These are phyloP conservation scores for Escovopsis sp. DNA, from an alignment of 2,329 filamentous ascomycete species.

Conservation along the genomic window DNA sequence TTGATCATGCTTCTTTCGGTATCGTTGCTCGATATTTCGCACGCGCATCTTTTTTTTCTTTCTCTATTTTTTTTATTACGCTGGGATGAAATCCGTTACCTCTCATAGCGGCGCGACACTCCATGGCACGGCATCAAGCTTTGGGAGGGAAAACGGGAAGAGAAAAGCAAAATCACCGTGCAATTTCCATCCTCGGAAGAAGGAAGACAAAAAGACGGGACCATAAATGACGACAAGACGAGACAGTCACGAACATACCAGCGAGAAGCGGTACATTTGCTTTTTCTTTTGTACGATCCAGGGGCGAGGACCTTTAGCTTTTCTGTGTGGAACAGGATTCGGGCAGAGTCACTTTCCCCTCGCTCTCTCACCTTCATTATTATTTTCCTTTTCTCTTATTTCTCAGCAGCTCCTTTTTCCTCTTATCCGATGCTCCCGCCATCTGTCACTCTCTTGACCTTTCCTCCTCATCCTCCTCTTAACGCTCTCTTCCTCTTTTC, in stretches of 20 bases:
- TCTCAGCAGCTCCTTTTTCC: neutral
- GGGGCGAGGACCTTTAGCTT: constrained; percentile 5
- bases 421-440: too few species aligned
- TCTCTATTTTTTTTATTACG: too few species aligned
- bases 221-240: constrained; percentile 13
- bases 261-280: constrained; percentile 8
- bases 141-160: too few species aligned
- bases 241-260: constrained; percentile 19
- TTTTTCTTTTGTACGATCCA: constrained; percentile 16
- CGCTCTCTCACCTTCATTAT: neutral
- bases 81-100: too few species aligned
- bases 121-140: too few species aligned
- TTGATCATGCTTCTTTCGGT: constrained; percentile 3
- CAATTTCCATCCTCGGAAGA: too few species aligned
- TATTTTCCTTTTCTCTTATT: neutral
- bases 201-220: too few species aligned
- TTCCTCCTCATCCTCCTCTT: constrained; percentile 3
- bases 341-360: neutral
- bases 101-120: too few species aligned
- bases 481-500: constrained; percentile 1
- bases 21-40: too few species aligned
- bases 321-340: constrained; percentile 4
- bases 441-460: neutral
- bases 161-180: neutral
- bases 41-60: too few species aligned